These are phyloP conservation scores for Colletotrichum tofieldiae DNA, from an alignment of 2,329 filamentous ascomycete genomes.

Conservation along the genomic window DNA sequence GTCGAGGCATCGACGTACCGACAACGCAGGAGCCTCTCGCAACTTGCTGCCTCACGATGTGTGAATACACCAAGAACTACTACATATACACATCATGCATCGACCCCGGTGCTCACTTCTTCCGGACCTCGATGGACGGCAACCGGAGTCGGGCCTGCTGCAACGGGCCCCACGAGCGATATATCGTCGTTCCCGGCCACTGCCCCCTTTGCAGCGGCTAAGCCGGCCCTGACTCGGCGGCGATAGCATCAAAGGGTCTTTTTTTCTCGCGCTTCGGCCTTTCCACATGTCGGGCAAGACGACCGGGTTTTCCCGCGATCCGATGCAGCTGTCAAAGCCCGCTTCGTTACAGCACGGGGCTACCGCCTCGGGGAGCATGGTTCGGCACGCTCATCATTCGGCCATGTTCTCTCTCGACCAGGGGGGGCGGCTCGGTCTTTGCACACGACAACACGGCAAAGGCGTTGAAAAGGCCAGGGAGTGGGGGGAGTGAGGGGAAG, in stretches of 20 bases:
- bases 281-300: not conserved
- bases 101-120: conserved; percentile 80
- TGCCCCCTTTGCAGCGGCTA: conserved; percentile 64
- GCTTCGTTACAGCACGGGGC: not conserved
- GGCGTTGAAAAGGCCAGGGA: not conserved
- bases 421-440: not conserved
- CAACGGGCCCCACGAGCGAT: conserved; percentile 79
- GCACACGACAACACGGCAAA: not conserved
- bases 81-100: conserved; percentile 82
- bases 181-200: conserved; percentile 78
- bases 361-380: not conserved
- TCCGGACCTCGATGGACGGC: conserved; percentile 78
- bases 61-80: conserved; percentile 81
- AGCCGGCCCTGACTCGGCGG: not conserved
- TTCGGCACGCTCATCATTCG: not conserved
- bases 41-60: conserved; percentile 59
- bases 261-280: not conserved
- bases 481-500: not conserved
- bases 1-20: not conserved
- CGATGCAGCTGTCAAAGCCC: too few relatives aligned
- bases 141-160: conserved; percentile 72
- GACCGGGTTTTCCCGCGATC: not conserved
- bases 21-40: not conserved
- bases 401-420: not conserved
- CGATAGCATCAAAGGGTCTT: not conserved